A percentile compares a stretch with the other conserved stretches of the same genome.
Evolutionary conservation across 1,284 basidiomycete genomes (phyloP).

Genomic region (Heterobasidion occidentale): DNA sequence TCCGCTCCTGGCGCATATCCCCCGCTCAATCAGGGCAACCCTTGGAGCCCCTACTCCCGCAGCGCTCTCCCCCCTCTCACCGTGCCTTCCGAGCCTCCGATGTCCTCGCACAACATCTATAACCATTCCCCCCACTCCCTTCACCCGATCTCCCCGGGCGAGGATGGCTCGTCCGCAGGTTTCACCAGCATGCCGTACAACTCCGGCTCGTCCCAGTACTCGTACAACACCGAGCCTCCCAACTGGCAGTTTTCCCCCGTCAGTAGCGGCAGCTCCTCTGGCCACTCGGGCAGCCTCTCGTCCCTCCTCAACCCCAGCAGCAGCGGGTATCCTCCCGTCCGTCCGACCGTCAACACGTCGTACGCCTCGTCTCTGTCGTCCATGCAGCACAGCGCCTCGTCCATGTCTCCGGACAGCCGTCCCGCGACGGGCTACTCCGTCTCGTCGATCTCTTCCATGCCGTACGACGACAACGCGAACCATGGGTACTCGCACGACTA

Average conservation of each 20-base stretch:
- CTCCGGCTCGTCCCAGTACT: constrained; percentile 49
- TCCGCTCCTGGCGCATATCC: constrained; percentile 73
- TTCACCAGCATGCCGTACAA: constrained; percentile 43
- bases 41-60: constrained; percentile 60
- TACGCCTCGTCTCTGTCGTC: constrained; percentile 57
- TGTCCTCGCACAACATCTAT: constrained; percentile 51
- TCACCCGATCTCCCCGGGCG: constrained; percentile 57
- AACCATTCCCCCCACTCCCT: constrained; percentile 45
- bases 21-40: constrained; percentile 48
- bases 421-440: constrained; percentile 79
- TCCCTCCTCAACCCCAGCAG: constrained; percentile 71
- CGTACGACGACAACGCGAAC: constrained; percentile 49
- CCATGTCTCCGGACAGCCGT: constrained; percentile 72
- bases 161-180: constrained; percentile 51
- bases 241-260: constrained; percentile 54
- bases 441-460: constrained; percentile 64
- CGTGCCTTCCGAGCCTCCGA: constrained; percentile 64
- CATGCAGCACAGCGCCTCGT: constrained; percentile 63
- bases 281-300: constrained; percentile 66
- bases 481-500: constrained; percentile 48
- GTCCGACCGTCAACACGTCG: constrained; percentile 60
- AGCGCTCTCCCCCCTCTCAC: constrained; percentile 72
- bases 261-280: constrained; percentile 45
- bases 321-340: constrained; percentile 37
- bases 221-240: constrained; percentile 43